Evolutionary conservation across 129 eudicot species (phyloP), one percentile per base, ranked within the genome.

Genomic region (Pittosporum tobira): DNA sequence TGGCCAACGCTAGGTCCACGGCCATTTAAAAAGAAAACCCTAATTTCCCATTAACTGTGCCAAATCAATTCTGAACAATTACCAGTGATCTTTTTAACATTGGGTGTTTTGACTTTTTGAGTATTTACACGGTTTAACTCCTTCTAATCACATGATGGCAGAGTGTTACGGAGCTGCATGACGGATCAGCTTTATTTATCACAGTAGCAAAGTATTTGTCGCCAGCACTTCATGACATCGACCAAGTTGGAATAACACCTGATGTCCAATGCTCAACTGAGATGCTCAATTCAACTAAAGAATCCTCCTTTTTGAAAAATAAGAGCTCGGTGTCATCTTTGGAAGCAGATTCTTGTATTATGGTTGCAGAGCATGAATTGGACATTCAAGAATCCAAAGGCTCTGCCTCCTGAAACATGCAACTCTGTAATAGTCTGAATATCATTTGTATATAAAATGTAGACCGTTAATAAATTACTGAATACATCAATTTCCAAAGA

Each of bases 161-260:
- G 98, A 86, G 94, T 54, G 98, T 91, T 56, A 91, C 98, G 22
- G 94, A 91, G 62, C 73, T 91, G 34, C 78, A 80, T 24, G 98
- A 86, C 28, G 98, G 98, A 57, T 91, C 95, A 6, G 98, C 98
- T 54, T 79, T 91, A 23, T 91, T 91, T 13, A 71, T 91, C 5
- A 91, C 98, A 4, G 98, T 91, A 24, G 98, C 98, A 0, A 91
- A 91, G 71, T 91, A 91, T 57, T 64, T 91, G 66, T 91, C 95
- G 8, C 98, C 98, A 5, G 82, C 95, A 48, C 87, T 83, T 69
- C 95, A 86, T 46, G 87, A 77, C 71, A 91, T 91, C 11, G 95
- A 91, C 51, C 83, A 91, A 61, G 94, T 91, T 21, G 98, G 98
- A 1, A 91, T 91, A 68, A 51, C 89, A 46, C 98, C 98, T 0